Evolutionary conservation across 164 flowering plant species (phyloP).

Genomic region (Nymphaea colorata): DNA sequence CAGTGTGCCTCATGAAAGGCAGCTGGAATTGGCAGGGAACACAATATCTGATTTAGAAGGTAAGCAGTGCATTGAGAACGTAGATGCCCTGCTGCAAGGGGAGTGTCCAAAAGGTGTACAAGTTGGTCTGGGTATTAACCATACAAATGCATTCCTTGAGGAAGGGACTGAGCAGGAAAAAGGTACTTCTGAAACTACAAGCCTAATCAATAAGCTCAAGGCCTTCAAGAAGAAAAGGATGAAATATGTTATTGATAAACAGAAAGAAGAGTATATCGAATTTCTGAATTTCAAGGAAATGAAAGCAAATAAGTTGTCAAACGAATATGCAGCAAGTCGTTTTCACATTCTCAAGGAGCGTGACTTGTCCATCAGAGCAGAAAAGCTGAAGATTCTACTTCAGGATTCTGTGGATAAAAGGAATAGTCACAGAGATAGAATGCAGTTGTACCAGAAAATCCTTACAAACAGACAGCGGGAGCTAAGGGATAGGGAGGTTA

Average conservation of each 20-base stretch:
- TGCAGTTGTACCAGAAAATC: slow-evolving; percentile 17
- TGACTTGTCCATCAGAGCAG: slow-evolving; percentile 17
- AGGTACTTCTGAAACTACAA: not conserved
- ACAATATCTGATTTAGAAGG: slow-evolving; percentile 12
- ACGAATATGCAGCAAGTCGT: slow-evolving; percentile 11
- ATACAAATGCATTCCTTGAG: slow-evolving; percentile 8
- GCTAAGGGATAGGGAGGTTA: slow-evolving; percentile 12
- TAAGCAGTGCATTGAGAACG: not conserved
- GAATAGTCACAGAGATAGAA: slow-evolving; percentile 20
- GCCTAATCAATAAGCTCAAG: slow-evolving; percentile 21
- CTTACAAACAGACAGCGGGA: slow-evolving; percentile 29
- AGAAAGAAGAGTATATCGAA: slow-evolving; percentile 21
- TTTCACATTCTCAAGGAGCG: slow-evolving; percentile 25
- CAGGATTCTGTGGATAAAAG: slow-evolving; percentile 18
- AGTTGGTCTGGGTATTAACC: not conserved
- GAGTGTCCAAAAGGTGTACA: slow-evolving; percentile 3
- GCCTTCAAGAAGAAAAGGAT: slow-evolving; percentile 10
- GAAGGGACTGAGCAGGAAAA: not conserved
- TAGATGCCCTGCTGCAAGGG: slow-evolving; percentile 7
- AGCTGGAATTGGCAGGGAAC: slow-evolving; percentile 1
- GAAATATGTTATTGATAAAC: slow-evolving; percentile 23
- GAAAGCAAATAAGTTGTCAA: slow-evolving; percentile 24
- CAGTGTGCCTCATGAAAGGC: not conserved
- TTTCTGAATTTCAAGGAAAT: slow-evolving; percentile 19
- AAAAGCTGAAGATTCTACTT: slow-evolving; percentile 29